Evolutionary conservation across 2,329 filamentous ascomycete genomes (phyloP).

Genomic region (Ophiobolus disseminans): DNA sequence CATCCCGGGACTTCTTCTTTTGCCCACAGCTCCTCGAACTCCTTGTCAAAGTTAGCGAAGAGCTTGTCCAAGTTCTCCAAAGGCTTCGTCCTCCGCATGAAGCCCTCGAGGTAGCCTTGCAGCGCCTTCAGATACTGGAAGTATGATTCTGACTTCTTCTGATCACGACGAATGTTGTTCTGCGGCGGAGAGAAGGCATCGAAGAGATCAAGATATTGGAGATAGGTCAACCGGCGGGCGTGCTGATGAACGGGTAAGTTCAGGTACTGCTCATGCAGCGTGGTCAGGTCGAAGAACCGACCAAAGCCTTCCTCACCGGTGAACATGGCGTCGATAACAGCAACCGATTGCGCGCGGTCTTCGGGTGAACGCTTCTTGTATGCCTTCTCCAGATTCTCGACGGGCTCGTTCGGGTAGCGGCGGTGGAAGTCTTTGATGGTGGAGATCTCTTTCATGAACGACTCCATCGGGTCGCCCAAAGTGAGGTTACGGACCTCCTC

Average conservation of each 20-base stretch:
- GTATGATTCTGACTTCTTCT: constrained; percentile 92
- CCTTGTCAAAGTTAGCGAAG: constrained; percentile 76
- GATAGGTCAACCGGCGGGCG: constrained; percentile 72
- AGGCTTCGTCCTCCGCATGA: constrained; percentile 83
- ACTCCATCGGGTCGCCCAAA: constrained; percentile 83
- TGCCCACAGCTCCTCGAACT: constrained; percentile 85
- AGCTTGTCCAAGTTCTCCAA: constrained; percentile 85
- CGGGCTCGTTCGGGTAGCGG: constrained; percentile 90
- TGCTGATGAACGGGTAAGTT: constrained; percentile 84
- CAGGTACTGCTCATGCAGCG: constrained; percentile 83
- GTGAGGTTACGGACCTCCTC: constrained; percentile 85
- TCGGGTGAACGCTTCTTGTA: constrained; percentile 77
- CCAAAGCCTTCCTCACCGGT: constrained; percentile 95
- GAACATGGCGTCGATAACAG: constrained; percentile 87
- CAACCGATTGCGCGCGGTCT: constrained; percentile 66
- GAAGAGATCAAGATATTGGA: constrained; percentile 92
- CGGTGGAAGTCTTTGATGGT: constrained; percentile 87
- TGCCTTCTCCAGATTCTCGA: constrained; percentile 91
- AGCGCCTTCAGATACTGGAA: constrained; percentile 86
- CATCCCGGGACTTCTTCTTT: constrained; percentile 81
- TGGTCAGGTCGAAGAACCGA: constrained; percentile 87
- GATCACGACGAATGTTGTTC: constrained; percentile 75
- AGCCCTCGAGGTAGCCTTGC: constrained; percentile 83
- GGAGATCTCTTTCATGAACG: constrained; percentile 86
- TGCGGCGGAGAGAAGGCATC: constrained; percentile 81